Conservation (phyloP, 2,329 filamentous ascomycete genomes). For the Epichloe amarillans region DNA sequence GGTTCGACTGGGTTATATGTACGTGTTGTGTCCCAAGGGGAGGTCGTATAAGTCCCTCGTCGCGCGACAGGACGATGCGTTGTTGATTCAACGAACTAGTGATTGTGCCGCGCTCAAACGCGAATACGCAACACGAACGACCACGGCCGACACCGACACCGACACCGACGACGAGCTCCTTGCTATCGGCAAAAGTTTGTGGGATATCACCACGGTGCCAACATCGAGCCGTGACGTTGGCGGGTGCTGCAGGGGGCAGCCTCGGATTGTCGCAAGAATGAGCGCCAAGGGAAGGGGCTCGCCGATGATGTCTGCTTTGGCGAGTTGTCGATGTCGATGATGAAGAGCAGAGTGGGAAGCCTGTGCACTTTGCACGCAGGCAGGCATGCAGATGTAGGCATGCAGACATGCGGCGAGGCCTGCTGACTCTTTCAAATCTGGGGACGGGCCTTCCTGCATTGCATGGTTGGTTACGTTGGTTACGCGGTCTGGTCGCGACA, state of each 20-base stretch:
- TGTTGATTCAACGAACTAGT: neutral
- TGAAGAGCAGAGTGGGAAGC: constrained; percentile 1
- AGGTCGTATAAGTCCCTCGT: neutral
- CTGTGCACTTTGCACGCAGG: neutral
- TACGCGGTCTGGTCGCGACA: constrained; percentile 13
- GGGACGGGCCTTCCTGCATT: constrained; percentile 4
- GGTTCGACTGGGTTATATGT: too few species aligned
- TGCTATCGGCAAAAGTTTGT: neutral
- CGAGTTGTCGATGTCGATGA: neutral
- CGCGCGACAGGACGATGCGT: neutral
- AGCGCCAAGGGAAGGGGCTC: neutral
- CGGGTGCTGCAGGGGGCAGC: neutral
- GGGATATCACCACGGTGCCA: neutral
- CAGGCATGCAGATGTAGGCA: neutral
- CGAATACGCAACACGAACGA: neutral
- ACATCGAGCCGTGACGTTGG: neutral
- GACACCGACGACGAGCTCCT: too few species aligned
- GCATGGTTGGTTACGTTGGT: constrained; percentile 13
- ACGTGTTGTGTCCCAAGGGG: too few species aligned
- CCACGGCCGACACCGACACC: too few species aligned
- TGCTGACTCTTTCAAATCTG: neutral
- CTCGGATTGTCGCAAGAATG: neutral
- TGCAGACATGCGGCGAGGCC: neutral
- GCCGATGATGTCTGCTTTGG: neutral
- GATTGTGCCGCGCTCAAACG: neutral